A percentile compares a stretch with the other conserved stretches of the same genome.
These are phyloP conservation scores for Cercospora sp. DNA, from an alignment of 2,329 filamentous ascomycete species.

Conservation along the genomic window DNA sequence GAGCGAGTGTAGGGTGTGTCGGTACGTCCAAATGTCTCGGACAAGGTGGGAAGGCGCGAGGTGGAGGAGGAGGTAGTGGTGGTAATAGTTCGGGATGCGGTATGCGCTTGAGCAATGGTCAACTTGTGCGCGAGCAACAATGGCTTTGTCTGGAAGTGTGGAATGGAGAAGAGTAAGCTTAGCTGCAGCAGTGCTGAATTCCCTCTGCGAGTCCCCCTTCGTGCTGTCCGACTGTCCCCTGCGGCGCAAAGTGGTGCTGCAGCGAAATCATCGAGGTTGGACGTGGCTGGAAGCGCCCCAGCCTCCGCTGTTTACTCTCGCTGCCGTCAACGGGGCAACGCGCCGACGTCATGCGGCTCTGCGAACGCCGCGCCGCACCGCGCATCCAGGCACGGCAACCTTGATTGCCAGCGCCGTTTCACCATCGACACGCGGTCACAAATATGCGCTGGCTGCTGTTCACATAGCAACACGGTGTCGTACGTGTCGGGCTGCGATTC, in stretches of 20 bases:
- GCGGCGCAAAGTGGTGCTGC: neutral
- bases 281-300: slow-evolving; percentile 11
- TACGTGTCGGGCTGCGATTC: neutral
- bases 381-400: neutral
- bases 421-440: neutral
- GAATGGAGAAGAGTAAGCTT: slow-evolving; percentile 8
- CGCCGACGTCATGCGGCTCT: slow-evolving; percentile 14
- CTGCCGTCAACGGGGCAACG: neutral
- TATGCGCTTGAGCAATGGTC: slow-evolving; percentile 5
- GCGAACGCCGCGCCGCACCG: neutral
- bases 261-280: slow-evolving; percentile 17
- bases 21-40: neutral
- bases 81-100: slow-evolving; percentile 8
- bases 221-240: slow-evolving; percentile 9
- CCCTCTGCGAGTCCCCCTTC: neutral
- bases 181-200: slow-evolving; percentile 6
- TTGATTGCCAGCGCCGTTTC: slow-evolving; percentile 3
- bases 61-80: neutral
- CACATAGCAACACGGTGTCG: neutral
- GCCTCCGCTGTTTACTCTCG: slow-evolving; percentile 6
- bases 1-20: neutral
- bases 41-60: neutral
- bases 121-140: slow-evolving; percentile 8
- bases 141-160: neutral
- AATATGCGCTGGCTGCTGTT: neutral